Base-by-base conservation (phyloP, 2,329 filamentous ascomycete genomes). In the Thermothelomyces thermophilus region DNA sequence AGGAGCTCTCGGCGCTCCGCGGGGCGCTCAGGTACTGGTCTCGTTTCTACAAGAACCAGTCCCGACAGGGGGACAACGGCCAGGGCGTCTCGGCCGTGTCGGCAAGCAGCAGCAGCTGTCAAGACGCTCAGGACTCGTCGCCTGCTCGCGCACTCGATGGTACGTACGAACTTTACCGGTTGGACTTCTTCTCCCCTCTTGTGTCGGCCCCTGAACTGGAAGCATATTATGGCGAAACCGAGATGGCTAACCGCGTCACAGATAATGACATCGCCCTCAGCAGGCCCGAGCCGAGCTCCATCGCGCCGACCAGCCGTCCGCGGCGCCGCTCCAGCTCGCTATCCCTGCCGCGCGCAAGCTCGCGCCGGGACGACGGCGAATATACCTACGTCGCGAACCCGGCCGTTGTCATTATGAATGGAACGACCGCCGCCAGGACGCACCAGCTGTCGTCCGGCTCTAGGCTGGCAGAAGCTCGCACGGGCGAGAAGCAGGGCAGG, bases 11-110 rank as follows among this genome's bases (percentile, higher is more conserved):
- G n/a, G 3, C 51, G 13, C 16, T 57, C 2, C 46, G 48, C 16
- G 20, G 31, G 2, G 43, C 28, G 2, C 43, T 58, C 5, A 3
- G 14, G 11, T 19, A 52, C 17, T 58, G 56, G 56, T 30, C 51
- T 22, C 8, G 13, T 30, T 8, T 28, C 3, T 46, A 48, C 34
- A 20, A 46, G 5, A 7, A 19, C 9, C 40, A 26, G 20, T 8
- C 16, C 5, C 20, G n/a, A 19, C n/a, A 10, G 1, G 33, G 6
- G 33, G 6, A 31, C 9, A 14, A 35, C 19, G 11, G 3, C 33
- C 22, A 24, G n/a, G 33, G 13, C 2, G 14, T 10, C 16, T 13
- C 8, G 10, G 30, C 31, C 4, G 22, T 19, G 3, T 10, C 13
- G 1, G 2, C 28, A 3, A 30, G 19, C 19, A 10, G 16, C 9